These are phyloP conservation scores for Collybia mongolica DNA, from an alignment of 768 basidiomycete species.

Conservation along the genomic window DNA sequence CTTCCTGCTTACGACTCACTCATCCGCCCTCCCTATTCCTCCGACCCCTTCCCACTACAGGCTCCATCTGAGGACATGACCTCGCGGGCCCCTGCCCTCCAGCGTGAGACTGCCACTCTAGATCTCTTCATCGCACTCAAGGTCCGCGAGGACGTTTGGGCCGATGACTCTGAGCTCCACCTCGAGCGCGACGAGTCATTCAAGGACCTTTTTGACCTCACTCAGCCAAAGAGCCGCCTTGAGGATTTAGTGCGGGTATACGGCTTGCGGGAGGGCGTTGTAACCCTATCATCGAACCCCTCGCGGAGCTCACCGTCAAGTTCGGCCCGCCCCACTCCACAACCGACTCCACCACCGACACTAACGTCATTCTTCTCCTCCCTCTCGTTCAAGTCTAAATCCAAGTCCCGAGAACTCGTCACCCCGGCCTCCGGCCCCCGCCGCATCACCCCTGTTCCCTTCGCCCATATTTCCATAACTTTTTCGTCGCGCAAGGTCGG, in stretches of 20 bases:
- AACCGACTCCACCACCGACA: not conserved
- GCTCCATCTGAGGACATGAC: conserved; percentile 9
- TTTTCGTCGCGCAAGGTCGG: conserved; percentile 43
- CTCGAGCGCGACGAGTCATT: conserved; percentile 74
- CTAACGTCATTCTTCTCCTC: conserved; percentile 11
- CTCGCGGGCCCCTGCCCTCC: conserved; percentile 33
- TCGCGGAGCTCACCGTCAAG: not conserved
- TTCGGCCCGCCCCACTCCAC: not conserved
- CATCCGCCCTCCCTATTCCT: conserved; percentile 67
- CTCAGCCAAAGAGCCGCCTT: conserved; percentile 70
- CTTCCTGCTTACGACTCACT: conserved; percentile 62
- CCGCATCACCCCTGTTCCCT: conserved; percentile 30
- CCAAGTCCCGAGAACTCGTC: conserved; percentile 3
- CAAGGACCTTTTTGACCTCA: conserved; percentile 76
- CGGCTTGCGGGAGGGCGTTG: conserved; percentile 38
- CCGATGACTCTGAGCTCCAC: conserved; percentile 50
- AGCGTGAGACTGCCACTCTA: conserved; percentile 73
- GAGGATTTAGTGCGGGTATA: conserved; percentile 67
- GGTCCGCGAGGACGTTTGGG: conserved; percentile 76
- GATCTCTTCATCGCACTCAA: conserved; percentile 82
- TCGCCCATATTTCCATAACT: conserved; percentile 35
- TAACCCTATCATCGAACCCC: conserved; percentile 20
- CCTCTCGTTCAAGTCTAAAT: conserved; percentile 5
- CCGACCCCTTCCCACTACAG: conserved; percentile 71
- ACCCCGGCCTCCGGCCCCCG: conserved; percentile 1